Conservation (phyloP, 441 rosid genomes). For the Jatropha podagrica region DNA sequence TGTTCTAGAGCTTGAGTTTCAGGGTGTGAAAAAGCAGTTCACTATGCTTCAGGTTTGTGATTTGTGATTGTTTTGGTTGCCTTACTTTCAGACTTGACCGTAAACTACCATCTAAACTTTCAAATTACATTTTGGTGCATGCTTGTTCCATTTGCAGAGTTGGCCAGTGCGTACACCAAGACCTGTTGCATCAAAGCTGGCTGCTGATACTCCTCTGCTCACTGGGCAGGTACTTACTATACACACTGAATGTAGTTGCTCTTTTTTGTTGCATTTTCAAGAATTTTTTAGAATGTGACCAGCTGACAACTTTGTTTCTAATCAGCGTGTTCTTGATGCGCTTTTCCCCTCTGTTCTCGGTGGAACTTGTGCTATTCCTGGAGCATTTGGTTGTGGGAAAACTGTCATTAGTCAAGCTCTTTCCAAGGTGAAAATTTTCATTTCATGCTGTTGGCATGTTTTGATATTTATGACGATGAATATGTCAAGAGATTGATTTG, state of each 20-base stretch:
- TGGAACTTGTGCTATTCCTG: slow-evolving; percentile 99
- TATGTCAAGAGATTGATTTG: slow-evolving; percentile 7
- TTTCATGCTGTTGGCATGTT: not conserved
- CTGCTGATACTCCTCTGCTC: slow-evolving; percentile 98
- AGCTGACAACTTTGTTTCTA: slow-evolving; percentile 29
- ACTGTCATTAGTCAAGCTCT: slow-evolving; percentile 99
- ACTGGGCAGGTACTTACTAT: slow-evolving; percentile 82
- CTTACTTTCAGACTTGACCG: not conserved
- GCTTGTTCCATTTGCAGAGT: slow-evolving; percentile 47
- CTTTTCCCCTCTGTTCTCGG: slow-evolving; percentile 99
- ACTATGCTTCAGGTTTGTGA: slow-evolving; percentile 96
- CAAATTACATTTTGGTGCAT: slow-evolving; percentile 15
- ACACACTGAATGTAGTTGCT: not conserved
- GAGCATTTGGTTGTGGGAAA: slow-evolving; percentile 99
- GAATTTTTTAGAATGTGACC: not conserved
- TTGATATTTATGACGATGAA: slow-evolving; percentile 11
- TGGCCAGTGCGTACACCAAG: slow-evolving; percentile 99
- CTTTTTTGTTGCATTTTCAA: not conserved
- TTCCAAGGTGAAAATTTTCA: slow-evolving; percentile 69
- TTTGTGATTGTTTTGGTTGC: not conserved
- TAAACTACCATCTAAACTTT: not conserved
- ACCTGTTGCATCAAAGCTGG: slow-evolving; percentile 97
- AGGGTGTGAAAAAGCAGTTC: slow-evolving; percentile 87
- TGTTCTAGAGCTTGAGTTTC: slow-evolving; percentile 96
- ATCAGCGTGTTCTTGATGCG: slow-evolving; percentile 99